Percentiles rank a stretch among this genome's conserved stretches.
Conservation (phyloP, 106 monocot genomes). For the Dioscorea dumetorum region DNA sequence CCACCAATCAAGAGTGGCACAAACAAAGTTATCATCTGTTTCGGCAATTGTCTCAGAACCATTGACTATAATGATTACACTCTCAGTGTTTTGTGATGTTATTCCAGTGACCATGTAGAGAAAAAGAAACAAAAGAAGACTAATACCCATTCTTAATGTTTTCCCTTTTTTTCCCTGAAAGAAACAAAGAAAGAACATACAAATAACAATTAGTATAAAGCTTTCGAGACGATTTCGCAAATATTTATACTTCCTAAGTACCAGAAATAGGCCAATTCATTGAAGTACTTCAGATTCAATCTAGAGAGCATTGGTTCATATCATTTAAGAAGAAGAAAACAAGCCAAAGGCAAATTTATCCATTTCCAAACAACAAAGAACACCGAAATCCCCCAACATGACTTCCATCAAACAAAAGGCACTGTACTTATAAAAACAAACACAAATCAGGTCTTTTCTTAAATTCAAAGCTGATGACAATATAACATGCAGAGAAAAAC, state of each 20-base stretch:
- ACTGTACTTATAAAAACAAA: too few relatives aligned
- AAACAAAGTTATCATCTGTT: slow-evolving; percentile 62
- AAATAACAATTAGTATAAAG: background rate
- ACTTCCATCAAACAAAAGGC: too few relatives aligned
- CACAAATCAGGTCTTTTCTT: too few relatives aligned
- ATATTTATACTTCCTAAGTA: background rate
- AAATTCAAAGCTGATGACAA: background rate
- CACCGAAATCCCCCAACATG: too few relatives aligned
- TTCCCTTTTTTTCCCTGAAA: too few relatives aligned
- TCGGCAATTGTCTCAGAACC: slow-evolving; percentile 43
- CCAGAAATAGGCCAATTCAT: background rate
- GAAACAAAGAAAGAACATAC: background rate
- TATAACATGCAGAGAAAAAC: background rate
- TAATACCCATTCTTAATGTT: slow-evolving; percentile 24
- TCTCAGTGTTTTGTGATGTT: slow-evolving; percentile 20
- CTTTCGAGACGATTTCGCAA: background rate
- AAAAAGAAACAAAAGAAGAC: slow-evolving; percentile 36
- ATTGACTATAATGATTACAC: slow-evolving; percentile 36
- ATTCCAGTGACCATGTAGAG: slow-evolving; percentile 26
- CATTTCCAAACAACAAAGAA: too few relatives aligned
- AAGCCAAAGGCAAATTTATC: too few relatives aligned
- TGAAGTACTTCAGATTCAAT: background rate
- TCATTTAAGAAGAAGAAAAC: background rate
- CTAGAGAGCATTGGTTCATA: background rate
- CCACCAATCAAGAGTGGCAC: slow-evolving; percentile 99